phyloP scores from a whole-genome alignment of 495 filamentous ascomycete genomes.

The Copromyces sp. region DNA sequence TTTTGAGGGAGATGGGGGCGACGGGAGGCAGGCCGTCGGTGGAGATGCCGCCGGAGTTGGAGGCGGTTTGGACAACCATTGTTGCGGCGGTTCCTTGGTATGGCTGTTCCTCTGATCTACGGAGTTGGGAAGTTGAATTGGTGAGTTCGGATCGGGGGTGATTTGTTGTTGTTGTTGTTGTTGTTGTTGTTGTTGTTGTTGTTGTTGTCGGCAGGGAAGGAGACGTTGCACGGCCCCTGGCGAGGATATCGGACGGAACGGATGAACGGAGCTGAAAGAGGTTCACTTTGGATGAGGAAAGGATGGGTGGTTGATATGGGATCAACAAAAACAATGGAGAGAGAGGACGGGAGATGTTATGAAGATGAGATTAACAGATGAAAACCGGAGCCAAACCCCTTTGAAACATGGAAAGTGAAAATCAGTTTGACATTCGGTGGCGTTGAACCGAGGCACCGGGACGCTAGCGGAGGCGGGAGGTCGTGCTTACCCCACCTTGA shows the following conservation, averaged over 20 bases:
- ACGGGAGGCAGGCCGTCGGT: constrained; percentile 14
- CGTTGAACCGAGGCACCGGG: background rate
- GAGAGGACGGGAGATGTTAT: background rate
- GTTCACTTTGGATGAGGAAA: background rate
- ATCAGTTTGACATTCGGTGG: background rate
- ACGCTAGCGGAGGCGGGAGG: background rate
- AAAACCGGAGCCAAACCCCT: background rate
- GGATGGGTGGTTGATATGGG: background rate
- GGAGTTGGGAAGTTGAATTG: background rate
- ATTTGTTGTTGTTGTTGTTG: too few species aligned
- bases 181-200: background rate
- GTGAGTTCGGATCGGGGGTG: background rate
- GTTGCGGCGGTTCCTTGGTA: background rate
- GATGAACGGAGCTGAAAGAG: background rate
- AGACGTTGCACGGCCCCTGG: background rate
- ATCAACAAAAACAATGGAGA: background rate
- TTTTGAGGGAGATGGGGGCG: constrained; percentile 46
- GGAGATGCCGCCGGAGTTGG: background rate
- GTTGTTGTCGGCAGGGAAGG: background rate
- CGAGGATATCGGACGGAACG: background rate
- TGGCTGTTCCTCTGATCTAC: background rate
- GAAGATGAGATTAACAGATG: background rate
- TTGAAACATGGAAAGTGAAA: background rate
- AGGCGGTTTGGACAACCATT: background rate
- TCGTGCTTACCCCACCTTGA: background rate